Base-by-base conservation (phyloP, 768 basidiomycete genomes). In the Amylocystis lapponica region DNA sequence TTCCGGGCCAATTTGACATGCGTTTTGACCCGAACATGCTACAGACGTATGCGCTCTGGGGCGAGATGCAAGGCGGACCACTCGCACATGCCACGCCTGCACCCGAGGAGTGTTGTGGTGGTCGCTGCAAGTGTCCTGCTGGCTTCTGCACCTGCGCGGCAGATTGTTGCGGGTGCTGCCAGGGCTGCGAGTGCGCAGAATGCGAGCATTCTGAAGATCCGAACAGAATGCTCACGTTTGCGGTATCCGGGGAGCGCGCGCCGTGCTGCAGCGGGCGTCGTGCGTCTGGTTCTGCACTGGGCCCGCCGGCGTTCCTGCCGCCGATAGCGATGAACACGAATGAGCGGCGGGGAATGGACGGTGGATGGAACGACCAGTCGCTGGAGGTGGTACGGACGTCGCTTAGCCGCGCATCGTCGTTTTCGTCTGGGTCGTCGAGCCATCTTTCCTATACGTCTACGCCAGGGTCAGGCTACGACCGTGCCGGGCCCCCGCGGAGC, bases 211-310 rank as follows among this genome's bases (percentile, higher is more conserved):
- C n/a, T n/a, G n/a, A 57, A 4, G 38, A 46, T 21, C 46, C 50
- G 29, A 43, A 55, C 26, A 50, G 60, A 14, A 51, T 50, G 4
- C 34, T 59, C 16, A 54, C 59, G 1, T 66, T 61, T 46, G 53
- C 61, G 2, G 51, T 60, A 1, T 61, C 66, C 0, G 66, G 68
- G 10, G 69, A 71, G 44, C 49, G 66, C n/a, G 59, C 49, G 6
- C 29, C 56, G 0, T 62, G 60, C 41, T 56, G 57, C 36, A 46
- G 54, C 33, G 27, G 35, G 14, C 36, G 8, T 14, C 37, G 36
- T 14, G 25, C 22, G 11, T 12, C 38, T 8, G 26, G 39, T 16
- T 19, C 43, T n/a, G 29, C 36, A 4, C 11, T 9, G 20, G 12
- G 6, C 21, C 33, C 17, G 14, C 43, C 3, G 23, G 43, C 20